These are phyloP conservation scores for Geoglossum cookeanum DNA, from an alignment of 2,329 filamentous ascomycete species.

Conservation along the genomic window DNA sequence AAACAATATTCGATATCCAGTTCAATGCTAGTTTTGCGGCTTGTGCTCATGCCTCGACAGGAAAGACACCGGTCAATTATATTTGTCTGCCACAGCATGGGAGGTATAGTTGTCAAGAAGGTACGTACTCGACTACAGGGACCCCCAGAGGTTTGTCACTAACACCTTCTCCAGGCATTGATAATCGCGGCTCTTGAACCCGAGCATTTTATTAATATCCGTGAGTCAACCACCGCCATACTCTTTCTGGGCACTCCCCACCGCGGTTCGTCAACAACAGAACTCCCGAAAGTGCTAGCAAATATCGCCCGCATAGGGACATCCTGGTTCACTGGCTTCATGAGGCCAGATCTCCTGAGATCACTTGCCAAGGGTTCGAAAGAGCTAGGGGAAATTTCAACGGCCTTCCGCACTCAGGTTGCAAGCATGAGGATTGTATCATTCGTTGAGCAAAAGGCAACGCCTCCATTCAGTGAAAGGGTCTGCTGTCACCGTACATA, in stretches of 20 bases:
- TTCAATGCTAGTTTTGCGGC: no score
- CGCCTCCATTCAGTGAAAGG: not conserved
- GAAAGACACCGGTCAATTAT: slow-evolving; percentile 43
- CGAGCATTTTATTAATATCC: slow-evolving; percentile 47
- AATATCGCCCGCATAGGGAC: not conserved
- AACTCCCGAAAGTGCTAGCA: not conserved
- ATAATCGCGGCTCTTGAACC: slow-evolving; percentile 39
- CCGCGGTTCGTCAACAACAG: slow-evolving; percentile 32
- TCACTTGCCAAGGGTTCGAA: not conserved
- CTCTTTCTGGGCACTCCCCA: slow-evolving; percentile 64
- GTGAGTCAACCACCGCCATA: slow-evolving; percentile 55
- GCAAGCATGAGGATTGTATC: not conserved
- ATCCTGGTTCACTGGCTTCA: not conserved
- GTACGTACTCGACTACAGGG: slow-evolving; percentile 18
- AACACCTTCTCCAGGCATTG: slow-evolving; percentile 40
- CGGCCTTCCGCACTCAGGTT: not conserved
- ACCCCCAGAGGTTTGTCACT: not conserved
- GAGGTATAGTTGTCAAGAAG: slow-evolving; percentile 48
- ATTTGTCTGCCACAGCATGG: slow-evolving; percentile 56
- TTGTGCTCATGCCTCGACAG: not conserved
- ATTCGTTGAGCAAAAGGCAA: not conserved
- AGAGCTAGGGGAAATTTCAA: not conserved
- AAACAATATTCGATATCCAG: no score
- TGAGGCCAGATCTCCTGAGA: not conserved
- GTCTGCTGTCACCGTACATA: not conserved